A percentile compares a stretch with the other conserved stretches of the same genome.
Evolutionary conservation across 148 eudicot species (phyloP).

Genomic region (Polygonum maritimum): DNA sequence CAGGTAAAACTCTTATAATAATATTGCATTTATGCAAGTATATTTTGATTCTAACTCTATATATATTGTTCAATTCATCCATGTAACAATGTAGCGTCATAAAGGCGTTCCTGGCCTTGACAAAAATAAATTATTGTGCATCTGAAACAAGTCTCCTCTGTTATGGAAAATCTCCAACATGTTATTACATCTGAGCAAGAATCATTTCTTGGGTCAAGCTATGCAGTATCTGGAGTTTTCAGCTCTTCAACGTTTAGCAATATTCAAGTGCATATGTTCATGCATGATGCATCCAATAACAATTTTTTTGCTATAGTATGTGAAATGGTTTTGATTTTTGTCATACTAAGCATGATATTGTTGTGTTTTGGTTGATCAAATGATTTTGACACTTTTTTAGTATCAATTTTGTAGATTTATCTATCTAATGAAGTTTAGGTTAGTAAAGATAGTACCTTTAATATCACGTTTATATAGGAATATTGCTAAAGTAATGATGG

Average conservation of each 20-base stretch:
- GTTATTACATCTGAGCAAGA: constrained; percentile 40
- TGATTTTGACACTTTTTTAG: background rate
- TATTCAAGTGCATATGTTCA: too few relatives aligned
- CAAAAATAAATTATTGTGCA: background rate
- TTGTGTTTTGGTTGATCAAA: too few relatives aligned
- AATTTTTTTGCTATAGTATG: too few relatives aligned
- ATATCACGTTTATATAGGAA: background rate
- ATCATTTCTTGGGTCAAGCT: constrained; percentile 40
- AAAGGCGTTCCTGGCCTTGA: constrained; percentile 1
- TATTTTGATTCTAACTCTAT: too few relatives aligned
- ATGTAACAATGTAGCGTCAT: background rate
- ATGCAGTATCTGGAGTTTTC: constrained; percentile 59
- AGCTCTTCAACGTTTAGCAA: constrained; percentile 52
- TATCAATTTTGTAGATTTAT: background rate
- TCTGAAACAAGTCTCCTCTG: constrained; percentile 34
- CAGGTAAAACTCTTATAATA: too few relatives aligned
- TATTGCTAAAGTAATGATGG: background rate
- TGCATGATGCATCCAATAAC: too few relatives aligned
- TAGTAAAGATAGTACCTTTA: background rate
- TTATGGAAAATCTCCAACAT: constrained; percentile 53
- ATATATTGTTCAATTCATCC: background rate
- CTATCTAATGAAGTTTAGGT: background rate
- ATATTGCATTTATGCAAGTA: too few relatives aligned
- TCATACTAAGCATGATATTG: too few relatives aligned
- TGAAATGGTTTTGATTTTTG: too few relatives aligned